phyloP scores from a whole-genome alignment of 1,139 yeast species.

The Debaryomyces singareniensis region DNA sequence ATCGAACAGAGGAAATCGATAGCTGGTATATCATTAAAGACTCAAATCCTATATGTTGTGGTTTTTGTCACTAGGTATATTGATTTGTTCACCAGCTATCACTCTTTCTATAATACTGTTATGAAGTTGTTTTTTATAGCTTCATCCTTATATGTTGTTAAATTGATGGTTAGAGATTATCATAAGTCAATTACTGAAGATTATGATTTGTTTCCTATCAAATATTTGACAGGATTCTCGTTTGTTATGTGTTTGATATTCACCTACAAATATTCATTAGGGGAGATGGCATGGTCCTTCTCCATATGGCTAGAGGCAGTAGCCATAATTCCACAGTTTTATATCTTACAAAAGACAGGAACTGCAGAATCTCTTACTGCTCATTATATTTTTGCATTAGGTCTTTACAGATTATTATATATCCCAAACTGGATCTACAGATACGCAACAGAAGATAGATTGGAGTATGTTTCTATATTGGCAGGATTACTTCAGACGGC shows the following conservation, averaged over 20 bases:
- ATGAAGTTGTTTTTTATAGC: conserved; percentile 79
- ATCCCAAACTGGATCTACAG: conserved; percentile 95
- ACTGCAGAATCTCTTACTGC: conserved; percentile 82
- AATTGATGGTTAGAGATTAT: conserved; percentile 61
- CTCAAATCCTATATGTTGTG: conserved; percentile 71
- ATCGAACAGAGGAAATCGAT: conserved; percentile 62
- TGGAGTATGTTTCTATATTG: conserved; percentile 64
- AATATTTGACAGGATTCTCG: conserved; percentile 64
- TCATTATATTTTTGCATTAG: conserved; percentile 91
- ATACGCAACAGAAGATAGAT: conserved; percentile 58
- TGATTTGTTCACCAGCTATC: conserved; percentile 55
- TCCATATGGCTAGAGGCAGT: conserved; percentile 85
- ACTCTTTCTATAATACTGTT: conserved; percentile 66
- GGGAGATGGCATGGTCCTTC: conserved; percentile 71
- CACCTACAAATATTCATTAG: conserved; percentile 54
- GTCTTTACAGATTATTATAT: conserved; percentile 80
- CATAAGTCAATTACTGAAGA: conserved; percentile 46
- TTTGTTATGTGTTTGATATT: conserved; percentile 55
- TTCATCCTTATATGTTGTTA: conserved; percentile 70
- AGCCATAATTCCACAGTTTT: conserved; percentile 88
- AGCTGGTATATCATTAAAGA: conserved; percentile 82
- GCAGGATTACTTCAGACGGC: conserved; percentile 86
- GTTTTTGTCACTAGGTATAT: conserved; percentile 80
- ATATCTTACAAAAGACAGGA: conserved; percentile 84
- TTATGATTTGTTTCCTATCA: conserved; percentile 69